Conservation (phyloP, 192 early-diverging fungal genomes). For the Coemansia sp. region DNA sequence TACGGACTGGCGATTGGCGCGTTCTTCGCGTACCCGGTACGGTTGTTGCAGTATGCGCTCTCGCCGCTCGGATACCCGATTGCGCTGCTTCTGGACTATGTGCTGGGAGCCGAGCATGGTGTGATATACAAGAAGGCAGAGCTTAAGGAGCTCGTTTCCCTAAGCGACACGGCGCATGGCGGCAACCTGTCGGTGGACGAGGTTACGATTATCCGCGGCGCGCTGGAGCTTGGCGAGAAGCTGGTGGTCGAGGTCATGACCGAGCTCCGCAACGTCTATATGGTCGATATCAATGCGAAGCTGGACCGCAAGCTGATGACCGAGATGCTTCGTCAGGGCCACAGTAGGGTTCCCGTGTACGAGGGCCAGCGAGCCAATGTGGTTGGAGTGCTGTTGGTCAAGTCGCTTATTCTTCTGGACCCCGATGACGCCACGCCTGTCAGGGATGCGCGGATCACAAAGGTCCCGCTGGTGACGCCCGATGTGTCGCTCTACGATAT, state of each 20-base stretch:
- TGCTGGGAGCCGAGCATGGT: constrained; percentile 85
- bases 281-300: constrained; percentile 61
- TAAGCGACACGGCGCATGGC: constrained; percentile 68
- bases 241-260: constrained; percentile 70
- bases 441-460: constrained; percentile 57
- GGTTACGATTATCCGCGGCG: constrained; percentile 76
- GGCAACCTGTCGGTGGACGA: constrained; percentile 76
- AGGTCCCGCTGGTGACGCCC: constrained; percentile 51
- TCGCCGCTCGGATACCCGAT: constrained; percentile 80
- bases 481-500: constrained; percentile 65
- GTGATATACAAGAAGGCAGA: constrained; percentile 83
- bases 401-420: constrained; percentile 72
- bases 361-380: constrained; percentile 62
- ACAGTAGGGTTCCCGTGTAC: constrained; percentile 77
- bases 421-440: constrained; percentile 68
- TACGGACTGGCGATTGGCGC: constrained; percentile 90
- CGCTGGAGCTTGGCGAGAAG: constrained; percentile 75
- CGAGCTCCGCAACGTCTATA: constrained; percentile 68
- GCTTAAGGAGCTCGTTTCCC: constrained; percentile 75
- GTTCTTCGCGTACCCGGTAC: constrained; percentile 76
- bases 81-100: constrained; percentile 75
- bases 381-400: constrained; percentile 78
- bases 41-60: constrained; percentile 66
- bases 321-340: constrained; percentile 67
- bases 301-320: constrained; percentile 59